Evolutionary conservation across 148 eudicot species (phyloP).

Genomic region (Dianthus caryophyllus): DNA sequence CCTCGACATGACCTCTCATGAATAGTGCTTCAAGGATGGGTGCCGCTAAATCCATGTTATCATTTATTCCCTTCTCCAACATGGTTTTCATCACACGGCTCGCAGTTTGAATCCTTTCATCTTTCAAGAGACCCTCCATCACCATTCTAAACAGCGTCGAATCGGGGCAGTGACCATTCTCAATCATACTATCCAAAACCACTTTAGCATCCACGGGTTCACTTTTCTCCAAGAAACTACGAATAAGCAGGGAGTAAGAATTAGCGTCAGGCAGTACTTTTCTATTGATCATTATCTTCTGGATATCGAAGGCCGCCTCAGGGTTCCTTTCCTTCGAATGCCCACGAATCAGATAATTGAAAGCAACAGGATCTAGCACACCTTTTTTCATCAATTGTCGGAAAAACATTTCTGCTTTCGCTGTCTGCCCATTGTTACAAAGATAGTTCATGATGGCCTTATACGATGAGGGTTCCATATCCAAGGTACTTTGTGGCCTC

Average conservation of each 20-base stretch:
- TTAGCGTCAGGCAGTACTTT: conserved; percentile 47
- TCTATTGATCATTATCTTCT: conserved; percentile 83
- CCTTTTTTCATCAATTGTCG: conserved; percentile 93
- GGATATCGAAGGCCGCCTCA: conserved; percentile 62
- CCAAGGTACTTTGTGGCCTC: conserved; percentile 53
- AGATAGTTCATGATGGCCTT: conserved; percentile 70
- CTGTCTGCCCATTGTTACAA: conserved; percentile 61
- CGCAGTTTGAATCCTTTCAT: conserved; percentile 87
- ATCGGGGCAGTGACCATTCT: conserved; percentile 75
- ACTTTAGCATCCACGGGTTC: conserved; percentile 89
- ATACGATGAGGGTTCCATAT: conserved; percentile 69
- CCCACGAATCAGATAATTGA: conserved; percentile 66
- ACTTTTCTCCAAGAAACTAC: conserved; percentile 69
- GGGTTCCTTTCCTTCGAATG: conserved; percentile 71
- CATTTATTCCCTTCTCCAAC: conserved; percentile 85
- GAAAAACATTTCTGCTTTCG: conserved; percentile 72
- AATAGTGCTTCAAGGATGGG: conserved; percentile 79
- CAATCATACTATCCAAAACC: conserved; percentile 78
- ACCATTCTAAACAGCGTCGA: conserved; percentile 58
- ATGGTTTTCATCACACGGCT: conserved; percentile 86
- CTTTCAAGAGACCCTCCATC: conserved; percentile 81
- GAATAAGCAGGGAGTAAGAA: conserved; percentile 49
- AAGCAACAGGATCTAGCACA: conserved; percentile 56
- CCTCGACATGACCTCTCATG: conserved; percentile 90
- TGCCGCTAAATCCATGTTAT: conserved; percentile 68